Evolutionary conservation across 257 asterid species (phyloP).

Genomic region (Solanum paucissectum): DNA sequence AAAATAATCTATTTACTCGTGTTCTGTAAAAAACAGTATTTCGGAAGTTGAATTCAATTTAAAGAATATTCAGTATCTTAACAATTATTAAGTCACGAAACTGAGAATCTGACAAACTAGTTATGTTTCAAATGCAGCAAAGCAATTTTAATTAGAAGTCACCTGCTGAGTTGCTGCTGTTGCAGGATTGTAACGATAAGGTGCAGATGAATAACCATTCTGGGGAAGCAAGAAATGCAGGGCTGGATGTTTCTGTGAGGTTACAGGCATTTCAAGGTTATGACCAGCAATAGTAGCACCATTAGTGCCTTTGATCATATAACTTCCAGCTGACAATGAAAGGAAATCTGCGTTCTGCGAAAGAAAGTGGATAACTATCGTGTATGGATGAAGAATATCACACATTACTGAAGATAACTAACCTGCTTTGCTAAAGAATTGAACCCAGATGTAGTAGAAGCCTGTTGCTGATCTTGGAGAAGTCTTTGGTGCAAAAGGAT

Average conservation of each 20-base stretch:
- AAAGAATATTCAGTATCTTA: neutral
- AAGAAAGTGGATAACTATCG: neutral
- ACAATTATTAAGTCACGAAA: neutral
- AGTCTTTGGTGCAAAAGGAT: conserved; percentile 42
- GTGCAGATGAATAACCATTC: conserved; percentile 30
- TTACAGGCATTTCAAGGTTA: conserved; percentile 11
- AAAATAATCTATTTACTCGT: neutral
- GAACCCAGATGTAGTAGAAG: conserved; percentile 20
- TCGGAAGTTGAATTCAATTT: neutral
- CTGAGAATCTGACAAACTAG: neutral
- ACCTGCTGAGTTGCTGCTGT: conserved; percentile 51
- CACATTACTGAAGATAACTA: neutral
- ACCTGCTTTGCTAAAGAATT: conserved; percentile 29
- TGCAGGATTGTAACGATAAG: conserved; percentile 24
- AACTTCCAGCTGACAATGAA: conserved; percentile 28
- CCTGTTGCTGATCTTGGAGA: conserved; percentile 43
- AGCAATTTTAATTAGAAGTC: neutral
- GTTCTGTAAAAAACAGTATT: neutral
- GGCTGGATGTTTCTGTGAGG: conserved; percentile 24
- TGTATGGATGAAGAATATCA: neutral
- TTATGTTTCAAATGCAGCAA: neutral
- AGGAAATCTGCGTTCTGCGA: conserved; percentile 38
- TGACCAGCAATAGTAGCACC: conserved; percentile 12
- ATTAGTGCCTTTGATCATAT: conserved; percentile 11
- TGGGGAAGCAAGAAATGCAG: conserved; percentile 27